These are phyloP conservation scores for Hippophae rhamnoides DNA, from an alignment of 306 rosid genomes.

Conservation along the genomic window DNA sequence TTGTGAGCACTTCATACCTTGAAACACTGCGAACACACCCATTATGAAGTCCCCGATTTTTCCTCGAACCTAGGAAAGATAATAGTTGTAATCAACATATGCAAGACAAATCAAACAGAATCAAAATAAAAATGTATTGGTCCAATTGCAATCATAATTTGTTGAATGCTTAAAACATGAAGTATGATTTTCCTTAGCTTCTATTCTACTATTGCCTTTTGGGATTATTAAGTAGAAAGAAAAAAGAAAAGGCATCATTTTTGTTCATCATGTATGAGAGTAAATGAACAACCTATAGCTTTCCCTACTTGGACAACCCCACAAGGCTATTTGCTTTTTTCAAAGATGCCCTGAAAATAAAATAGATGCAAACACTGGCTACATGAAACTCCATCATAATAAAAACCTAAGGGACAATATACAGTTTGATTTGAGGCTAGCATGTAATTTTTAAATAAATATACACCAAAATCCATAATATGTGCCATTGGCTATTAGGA, in stretches of 20 bases:
- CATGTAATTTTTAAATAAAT: too few relatives aligned
- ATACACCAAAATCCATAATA: too few relatives aligned
- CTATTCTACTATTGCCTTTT: background rate
- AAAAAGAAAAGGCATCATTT: background rate
- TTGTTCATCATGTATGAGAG: too few relatives aligned
- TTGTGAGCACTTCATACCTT: conserved; percentile 40
- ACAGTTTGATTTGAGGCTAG: too few relatives aligned
- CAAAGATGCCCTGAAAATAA: too few relatives aligned
- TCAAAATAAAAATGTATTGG: background rate
- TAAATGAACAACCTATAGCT: background rate
- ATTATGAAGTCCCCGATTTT: conserved; percentile 56
- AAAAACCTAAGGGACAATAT: too few relatives aligned
- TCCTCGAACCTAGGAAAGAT: conserved; percentile 46
- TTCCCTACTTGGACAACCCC: background rate
- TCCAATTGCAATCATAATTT: background rate
- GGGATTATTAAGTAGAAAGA: background rate
- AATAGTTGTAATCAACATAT: conserved; percentile 19
- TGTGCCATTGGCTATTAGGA: too few relatives aligned
- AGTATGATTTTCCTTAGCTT: background rate
- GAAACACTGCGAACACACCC: conserved; percentile 68
- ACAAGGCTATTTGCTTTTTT: background rate
- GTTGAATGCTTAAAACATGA: background rate
- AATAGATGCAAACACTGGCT: too few relatives aligned
- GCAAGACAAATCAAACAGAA: background rate
- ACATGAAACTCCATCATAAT: too few relatives aligned